phyloP scores from a whole-genome alignment of 768 basidiomycete genomes.

The Mycena vitilis region DNA sequence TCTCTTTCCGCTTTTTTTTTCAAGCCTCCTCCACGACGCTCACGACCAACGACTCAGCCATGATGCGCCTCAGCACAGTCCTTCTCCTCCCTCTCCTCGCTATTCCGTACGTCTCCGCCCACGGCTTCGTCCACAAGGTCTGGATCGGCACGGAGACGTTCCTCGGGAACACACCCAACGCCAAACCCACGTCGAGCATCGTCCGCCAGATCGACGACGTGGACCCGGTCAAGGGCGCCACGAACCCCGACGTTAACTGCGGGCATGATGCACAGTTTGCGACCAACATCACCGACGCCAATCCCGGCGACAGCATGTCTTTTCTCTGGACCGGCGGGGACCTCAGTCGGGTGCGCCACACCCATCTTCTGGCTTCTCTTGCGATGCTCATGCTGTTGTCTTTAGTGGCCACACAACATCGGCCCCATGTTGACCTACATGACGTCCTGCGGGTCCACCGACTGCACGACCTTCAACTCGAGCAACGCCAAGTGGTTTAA shows the following conservation, averaged over 20 bases:
- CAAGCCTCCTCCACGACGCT: not conserved
- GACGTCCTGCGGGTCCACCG: conserved; percentile 56
- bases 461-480: conserved; percentile 58
- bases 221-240: conserved; percentile 64
- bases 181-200: conserved; percentile 45
- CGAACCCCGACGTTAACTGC: conserved; percentile 68
- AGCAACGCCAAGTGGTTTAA: conserved; percentile 63
- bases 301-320: conserved; percentile 66
- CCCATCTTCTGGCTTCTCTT: conserved; percentile 4
- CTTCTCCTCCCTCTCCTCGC: conserved; percentile 47
- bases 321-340: conserved; percentile 69
- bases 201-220: conserved; percentile 54
- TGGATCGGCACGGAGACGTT: conserved; percentile 54
- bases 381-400: not conserved
- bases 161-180: conserved; percentile 49
- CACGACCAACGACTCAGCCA: conserved; percentile 23
- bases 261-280: conserved; percentile 66
- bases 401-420: conserved; percentile 49
- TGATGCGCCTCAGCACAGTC: conserved; percentile 43
- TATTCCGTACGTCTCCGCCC: conserved; percentile 54
- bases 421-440: conserved; percentile 67
- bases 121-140: conserved; percentile 55
- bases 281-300: conserved; percentile 61
- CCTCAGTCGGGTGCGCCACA: conserved; percentile 30
- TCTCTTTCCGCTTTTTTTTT: conserved; percentile 12